Conservation (phyloP, 352 stramenopile genomes). For the Peronospora farinosa region DNA sequence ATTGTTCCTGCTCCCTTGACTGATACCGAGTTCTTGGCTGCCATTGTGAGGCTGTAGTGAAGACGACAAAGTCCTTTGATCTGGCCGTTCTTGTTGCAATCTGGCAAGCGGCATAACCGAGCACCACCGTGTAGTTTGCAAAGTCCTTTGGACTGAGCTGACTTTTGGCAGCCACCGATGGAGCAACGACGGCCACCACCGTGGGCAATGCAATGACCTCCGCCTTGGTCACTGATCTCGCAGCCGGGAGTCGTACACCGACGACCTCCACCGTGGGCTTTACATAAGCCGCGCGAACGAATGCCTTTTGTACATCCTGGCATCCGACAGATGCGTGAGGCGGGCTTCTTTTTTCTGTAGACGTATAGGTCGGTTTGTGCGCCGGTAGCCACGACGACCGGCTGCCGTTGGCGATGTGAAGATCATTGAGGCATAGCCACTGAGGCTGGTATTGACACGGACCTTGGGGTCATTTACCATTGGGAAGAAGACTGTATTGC, state of each 20-base stretch:
- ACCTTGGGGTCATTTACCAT: conserved; percentile 22
- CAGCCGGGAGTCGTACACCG: conserved; percentile 72
- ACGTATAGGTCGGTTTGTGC: conserved; percentile 13
- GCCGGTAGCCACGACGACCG: conserved; percentile 17
- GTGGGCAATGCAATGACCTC: conserved; percentile 76
- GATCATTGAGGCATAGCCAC: conserved; percentile 21
- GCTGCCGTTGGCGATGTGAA: conserved; percentile 24
- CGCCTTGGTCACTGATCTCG: conserved; percentile 81
- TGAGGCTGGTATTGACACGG: conserved; percentile 14
- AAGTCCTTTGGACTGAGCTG: conserved; percentile 70
- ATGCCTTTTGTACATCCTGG: conserved; percentile 74
- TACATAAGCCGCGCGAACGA: conserved; percentile 76
- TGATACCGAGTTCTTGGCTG: conserved; percentile 13
- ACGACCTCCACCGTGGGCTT: conserved; percentile 74
- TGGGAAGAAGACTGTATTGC: conserved; percentile 23
- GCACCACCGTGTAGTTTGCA: conserved; percentile 83
- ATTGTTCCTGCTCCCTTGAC: conserved; percentile 6
- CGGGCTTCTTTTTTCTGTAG: conserved; percentile 48
- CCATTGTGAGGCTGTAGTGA: conserved; percentile 53
- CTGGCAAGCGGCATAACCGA: conserved; percentile 54
- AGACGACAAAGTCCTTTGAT: conserved; percentile 70
- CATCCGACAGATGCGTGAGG: conserved; percentile 72
- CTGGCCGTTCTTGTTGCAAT: conserved; percentile 81
- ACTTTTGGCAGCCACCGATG: conserved; percentile 67
- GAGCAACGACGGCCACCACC: conserved; percentile 61